Base-by-base conservation (phyloP, 1,284 basidiomycete genomes). In the Boletus subluridellus region DNA sequence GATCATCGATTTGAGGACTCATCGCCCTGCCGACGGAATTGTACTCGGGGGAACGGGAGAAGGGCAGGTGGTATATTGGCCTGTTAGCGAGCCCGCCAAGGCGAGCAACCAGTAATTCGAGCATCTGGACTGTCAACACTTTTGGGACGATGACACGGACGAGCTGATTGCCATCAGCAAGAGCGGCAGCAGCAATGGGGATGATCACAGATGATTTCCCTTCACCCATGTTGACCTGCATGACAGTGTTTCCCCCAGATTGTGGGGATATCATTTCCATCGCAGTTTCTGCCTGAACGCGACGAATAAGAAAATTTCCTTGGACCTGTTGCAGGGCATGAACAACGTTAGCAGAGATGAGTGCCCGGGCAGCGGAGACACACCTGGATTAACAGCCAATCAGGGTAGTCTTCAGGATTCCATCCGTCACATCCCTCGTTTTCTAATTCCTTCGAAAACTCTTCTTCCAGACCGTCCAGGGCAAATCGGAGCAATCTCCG, bases 201-300 rank as follows among this genome's bases (percentile, higher is more conserved):
- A 79, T 72, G 32, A 84, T 83, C 5, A 83, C 82, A 0, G 80
- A 79, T 1, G 82, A 78, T 60, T 84, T 48, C 32, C 47, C 47
- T 8, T 48, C 46, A 0, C 46, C 46, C 46, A 48, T 48, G 7
- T 21, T 48, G 46, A 48, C 17, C n/a, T 48, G 46, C n/a, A 32
- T 32, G 0, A 28, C 10, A n/a, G 46, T 30, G 6, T 32, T 48
- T n/a, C 12, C 47, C 6, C 47, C 21, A 2, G 32, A 35, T 17
- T 45, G 8, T 28, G 44, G 44, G 8, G 9, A 15, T 2, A 32
- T 32, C 30, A 32, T 32, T 9, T 32, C 30, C 30, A 32, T 32
- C 9, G 30, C 30, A 8, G 9, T 32, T 32, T 32, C 30, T 2
- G 30, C 30, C 9, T 32, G 30, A 32, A 9, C 30, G 4, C 5